Evolutionary conservation across 2,329 filamentous ascomycete species (phyloP), one percentile per base, ranked within the genome.

Genomic region (Seiridium unicorne): DNA sequence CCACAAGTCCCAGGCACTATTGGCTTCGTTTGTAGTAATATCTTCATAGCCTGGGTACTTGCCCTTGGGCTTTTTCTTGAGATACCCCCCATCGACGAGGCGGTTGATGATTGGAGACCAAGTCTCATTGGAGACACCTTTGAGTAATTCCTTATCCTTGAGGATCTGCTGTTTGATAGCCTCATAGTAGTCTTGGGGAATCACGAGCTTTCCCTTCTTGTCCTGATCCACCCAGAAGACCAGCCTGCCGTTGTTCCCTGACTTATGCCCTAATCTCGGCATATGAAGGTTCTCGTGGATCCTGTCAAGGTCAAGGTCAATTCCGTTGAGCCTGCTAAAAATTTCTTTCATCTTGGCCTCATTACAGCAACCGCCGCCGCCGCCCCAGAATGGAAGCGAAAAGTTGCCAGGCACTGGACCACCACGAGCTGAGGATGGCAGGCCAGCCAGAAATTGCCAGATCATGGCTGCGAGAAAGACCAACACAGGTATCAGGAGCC

Each of bases 1-100:
- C 81, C 84, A 88, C 0, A 74, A 72, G 26, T 80, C 75, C 84
- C 84, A 88, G 3, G 76, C 73, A 44, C 60, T 73, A 1, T 74
- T 72, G 46, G 77, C 65, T 36, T 73, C 49, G 38, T 31, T 11
- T 10, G 32, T 35, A 35, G 31, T 53, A 34, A 53, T n/a, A 18
- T 53, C 49, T 34, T 53, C 49, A 9, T 36, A 35, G 32, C 9
- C 35, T 9, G 13, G n/a, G 32, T 53, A 11, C 18, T 38, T 53
- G 11, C 49, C 49, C 18, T 11, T 31, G 10, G 49, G 49, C 49
- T 35, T 35, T 31, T 53, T 35, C 4, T 53, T 53, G 10, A 53
- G 49, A 38, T 53, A 53, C 38, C 49, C 49, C 35, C 11, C n/a
- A 35, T 31, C 34, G 5, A 53, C 49, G 38, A 53, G 49, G 32